Percentiles rank a stretch among this genome's conserved stretches.
Conservation (phyloP, 1,284 basidiomycete species). For the Schizophyllum commune region DNA sequence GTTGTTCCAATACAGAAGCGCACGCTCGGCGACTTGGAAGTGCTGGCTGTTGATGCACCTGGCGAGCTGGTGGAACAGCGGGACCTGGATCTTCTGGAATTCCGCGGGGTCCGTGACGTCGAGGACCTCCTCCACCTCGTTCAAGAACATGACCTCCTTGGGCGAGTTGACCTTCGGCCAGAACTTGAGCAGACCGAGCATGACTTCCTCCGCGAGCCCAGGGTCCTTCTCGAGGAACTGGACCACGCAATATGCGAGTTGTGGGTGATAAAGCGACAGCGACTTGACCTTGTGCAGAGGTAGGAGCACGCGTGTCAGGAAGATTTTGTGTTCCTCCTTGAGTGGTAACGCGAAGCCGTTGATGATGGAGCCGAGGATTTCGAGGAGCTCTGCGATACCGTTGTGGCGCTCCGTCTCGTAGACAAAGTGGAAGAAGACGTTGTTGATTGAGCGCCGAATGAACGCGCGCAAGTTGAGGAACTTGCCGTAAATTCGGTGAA, state of each 20-base stretch:
- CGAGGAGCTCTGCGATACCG: conserved; percentile 96
- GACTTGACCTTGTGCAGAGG: conserved; percentile 98
- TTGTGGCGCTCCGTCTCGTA: conserved; percentile 99
- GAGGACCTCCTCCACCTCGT: conserved; percentile 98
- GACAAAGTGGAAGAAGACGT: conserved; percentile 98
- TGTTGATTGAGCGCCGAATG: conserved; percentile 98
- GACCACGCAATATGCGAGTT: conserved; percentile 97
- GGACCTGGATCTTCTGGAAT: conserved; percentile 94
- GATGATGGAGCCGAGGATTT: conserved; percentile 99
- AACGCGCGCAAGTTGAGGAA: conserved; percentile 98
- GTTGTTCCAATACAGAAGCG: conserved; percentile 97
- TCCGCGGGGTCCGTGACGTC: conserved; percentile 97
- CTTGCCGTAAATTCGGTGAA: conserved; percentile 99
- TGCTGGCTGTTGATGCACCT: conserved; percentile 99
- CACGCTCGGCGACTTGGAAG: conserved; percentile 96
- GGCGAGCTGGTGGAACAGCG: conserved; percentile 91
- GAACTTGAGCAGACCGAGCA: conserved; percentile 89
- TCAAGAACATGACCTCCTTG: conserved; percentile 99
- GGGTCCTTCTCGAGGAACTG: conserved; percentile 99
- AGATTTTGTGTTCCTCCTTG: conserved; percentile 99
- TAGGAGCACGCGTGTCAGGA: conserved; percentile 93
- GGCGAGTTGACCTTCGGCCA: conserved; percentile 99
- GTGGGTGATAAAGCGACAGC: conserved; percentile 94
- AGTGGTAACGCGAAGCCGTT: conserved; percentile 98
- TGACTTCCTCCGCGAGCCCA: conserved; percentile 88